phyloP scores from a whole-genome alignment of 371 early-diverging fungal genomes.

The Lichtheimia hyalospora region DNA sequence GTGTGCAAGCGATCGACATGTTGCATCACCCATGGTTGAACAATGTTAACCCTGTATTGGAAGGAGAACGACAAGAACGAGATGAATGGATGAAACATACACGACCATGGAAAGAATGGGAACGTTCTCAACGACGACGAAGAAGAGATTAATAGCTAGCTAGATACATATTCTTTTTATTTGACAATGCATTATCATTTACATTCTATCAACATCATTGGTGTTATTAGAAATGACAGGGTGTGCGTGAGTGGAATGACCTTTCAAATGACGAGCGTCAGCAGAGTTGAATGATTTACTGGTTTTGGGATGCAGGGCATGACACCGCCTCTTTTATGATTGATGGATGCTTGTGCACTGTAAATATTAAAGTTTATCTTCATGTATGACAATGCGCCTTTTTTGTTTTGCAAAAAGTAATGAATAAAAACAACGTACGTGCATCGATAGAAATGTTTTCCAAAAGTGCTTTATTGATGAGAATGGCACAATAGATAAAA shows the following conservation, averaged over 20 bases:
- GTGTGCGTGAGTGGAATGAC: too few relatives aligned
- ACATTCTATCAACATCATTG: background rate
- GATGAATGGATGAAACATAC: constrained; percentile 21
- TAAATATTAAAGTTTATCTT: too few relatives aligned
- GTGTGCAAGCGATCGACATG: constrained; percentile 58
- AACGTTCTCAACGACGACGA: constrained; percentile 7
- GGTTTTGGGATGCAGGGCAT: too few relatives aligned
- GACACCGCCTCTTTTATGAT: too few relatives aligned
- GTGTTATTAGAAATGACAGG: too few relatives aligned
- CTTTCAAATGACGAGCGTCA: too few relatives aligned
- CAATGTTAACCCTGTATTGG: constrained; percentile 37
- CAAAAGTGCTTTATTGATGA: background rate
- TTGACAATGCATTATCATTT: background rate
- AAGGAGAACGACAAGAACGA: constrained; percentile 24
- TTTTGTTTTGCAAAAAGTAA: too few relatives aligned
- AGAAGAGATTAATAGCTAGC: background rate
- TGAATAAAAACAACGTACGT: too few relatives aligned
- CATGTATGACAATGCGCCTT: too few relatives aligned
- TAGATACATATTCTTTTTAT: background rate
- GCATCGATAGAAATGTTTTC: too few relatives aligned
- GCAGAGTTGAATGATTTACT: too few relatives aligned
- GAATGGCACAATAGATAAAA: background rate
- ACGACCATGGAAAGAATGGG: constrained; percentile 46
- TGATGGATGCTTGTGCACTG: too few relatives aligned
- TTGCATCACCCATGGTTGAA: constrained; percentile 67